Percentiles rank a stretch among this genome's conserved stretches.
phyloP scores from a whole-genome alignment of 306 rosid genomes.

The Medicago arabica region DNA sequence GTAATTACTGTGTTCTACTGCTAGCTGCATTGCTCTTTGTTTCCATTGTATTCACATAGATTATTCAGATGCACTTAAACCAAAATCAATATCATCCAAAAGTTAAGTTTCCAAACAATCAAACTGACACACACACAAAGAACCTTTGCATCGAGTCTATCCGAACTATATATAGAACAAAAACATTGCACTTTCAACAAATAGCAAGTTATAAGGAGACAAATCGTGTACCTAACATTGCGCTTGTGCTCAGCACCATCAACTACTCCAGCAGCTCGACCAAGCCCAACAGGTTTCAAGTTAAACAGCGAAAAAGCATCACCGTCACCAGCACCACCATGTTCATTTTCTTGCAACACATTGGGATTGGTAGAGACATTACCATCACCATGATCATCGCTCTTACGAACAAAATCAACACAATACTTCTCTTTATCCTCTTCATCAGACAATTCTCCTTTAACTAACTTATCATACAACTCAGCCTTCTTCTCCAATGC shows the following conservation, averaged over 20 bases:
- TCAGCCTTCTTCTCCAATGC: conserved; percentile 88
- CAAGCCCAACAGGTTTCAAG: conserved; percentile 58
- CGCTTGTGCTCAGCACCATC: conserved; percentile 77
- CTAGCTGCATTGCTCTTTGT: background rate
- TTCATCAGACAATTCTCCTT: conserved; percentile 86
- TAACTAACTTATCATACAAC: conserved; percentile 76
- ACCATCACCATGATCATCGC: conserved; percentile 58
- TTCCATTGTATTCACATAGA: background rate
- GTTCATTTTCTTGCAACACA: conserved; percentile 51
- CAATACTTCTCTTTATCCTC: conserved; percentile 93
- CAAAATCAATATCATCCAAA: conserved; percentile 4
- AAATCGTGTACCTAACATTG: conserved; percentile 67
- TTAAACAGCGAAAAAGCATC: conserved; percentile 58
- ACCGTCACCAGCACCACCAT: conserved; percentile 35
- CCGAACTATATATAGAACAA: conserved; percentile 9
- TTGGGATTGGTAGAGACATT: conserved; percentile 4
- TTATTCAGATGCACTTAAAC: background rate
- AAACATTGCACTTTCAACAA: background rate
- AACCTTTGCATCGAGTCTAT: conserved; percentile 6
- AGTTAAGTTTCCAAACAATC: background rate
- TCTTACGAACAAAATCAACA: conserved; percentile 86
- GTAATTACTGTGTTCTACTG: background rate
- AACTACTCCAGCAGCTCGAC: conserved; percentile 59
- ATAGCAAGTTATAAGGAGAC: background rate
- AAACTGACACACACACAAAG: background rate